Evolutionary conservation across 208 protist genomes (phyloP).

Genomic region (Trypanosoma congolense): DNA sequence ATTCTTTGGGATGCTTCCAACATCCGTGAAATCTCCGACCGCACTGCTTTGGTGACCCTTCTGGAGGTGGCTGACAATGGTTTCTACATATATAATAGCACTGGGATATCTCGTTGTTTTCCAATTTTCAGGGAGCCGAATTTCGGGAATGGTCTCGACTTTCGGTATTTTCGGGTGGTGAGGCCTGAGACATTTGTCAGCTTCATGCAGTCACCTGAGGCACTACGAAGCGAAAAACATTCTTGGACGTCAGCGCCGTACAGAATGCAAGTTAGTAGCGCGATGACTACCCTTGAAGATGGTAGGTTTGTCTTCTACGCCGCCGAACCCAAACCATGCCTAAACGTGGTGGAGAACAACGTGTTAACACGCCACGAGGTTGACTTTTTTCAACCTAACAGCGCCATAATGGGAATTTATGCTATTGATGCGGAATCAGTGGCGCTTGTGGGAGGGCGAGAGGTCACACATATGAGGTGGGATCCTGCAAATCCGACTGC

Average conservation of each 20-base stretch:
- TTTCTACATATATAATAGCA: conserved; percentile 32
- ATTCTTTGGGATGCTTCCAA: conserved; percentile 27
- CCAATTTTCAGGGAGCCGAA: no score
- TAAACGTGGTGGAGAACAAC: conserved; percentile 20
- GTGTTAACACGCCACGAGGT: background rate
- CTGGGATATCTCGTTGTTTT: conserved; percentile 2
- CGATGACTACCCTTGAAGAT: conserved; percentile 6
- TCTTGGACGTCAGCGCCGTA: conserved; percentile 7
- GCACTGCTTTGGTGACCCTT: conserved; percentile 23
- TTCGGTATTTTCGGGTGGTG: conserved; percentile 15
- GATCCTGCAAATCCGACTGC: no score
- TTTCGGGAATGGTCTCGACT: conserved; percentile 7
- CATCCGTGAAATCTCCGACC: background rate
- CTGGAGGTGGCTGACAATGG: conserved; percentile 37
- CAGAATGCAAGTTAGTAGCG: conserved; percentile 5
- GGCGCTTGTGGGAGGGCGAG: background rate
- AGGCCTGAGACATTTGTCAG: conserved; percentile 4
- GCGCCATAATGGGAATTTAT: conserved; percentile 14
- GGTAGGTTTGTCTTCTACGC: conserved; percentile 15
- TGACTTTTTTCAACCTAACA: background rate
- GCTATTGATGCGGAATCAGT: background rate
- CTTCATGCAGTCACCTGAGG: conserved; percentile 6
- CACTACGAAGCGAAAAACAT: conserved; percentile 2
- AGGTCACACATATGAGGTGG: no score
- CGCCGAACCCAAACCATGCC: background rate